Conservation (phyloP, 2,329 filamentous ascomycete genomes). For the Botrytis elliptica region DNA sequence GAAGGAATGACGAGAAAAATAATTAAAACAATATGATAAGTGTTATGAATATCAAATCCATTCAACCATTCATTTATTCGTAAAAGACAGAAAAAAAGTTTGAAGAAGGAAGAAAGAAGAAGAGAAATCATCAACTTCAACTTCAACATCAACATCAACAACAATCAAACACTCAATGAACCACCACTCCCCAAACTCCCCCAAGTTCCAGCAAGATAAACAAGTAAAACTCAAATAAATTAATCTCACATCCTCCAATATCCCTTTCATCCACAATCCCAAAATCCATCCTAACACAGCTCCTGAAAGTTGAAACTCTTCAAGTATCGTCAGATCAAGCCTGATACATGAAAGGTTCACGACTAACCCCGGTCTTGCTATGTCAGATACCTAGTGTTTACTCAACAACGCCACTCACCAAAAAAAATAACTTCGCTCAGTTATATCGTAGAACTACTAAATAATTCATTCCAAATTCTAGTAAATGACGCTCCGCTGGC, state of each 20-base stretch:
- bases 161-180: background rate
- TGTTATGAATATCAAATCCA: constrained; percentile 1
- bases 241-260: background rate
- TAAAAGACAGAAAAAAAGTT: background rate
- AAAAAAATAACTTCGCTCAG: background rate
- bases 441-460: background rate
- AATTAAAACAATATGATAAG: background rate
- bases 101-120: background rate
- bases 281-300: background rate
- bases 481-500: background rate
- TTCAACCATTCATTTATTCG: background rate
- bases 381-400: background rate
- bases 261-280: no score
- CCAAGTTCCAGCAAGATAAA: background rate
- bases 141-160: background rate
- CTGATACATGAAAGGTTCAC: background rate
- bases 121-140: background rate
- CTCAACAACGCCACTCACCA: background rate
- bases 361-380: background rate
- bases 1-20: background rate
- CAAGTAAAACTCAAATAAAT: background rate
- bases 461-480: background rate
- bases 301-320: background rate
- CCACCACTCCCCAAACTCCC: no score
- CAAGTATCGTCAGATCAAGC: background rate